Base-by-base conservation (phyloP, 2,329 filamentous ascomycete species). In the Neoascochyta sp. region DNA sequence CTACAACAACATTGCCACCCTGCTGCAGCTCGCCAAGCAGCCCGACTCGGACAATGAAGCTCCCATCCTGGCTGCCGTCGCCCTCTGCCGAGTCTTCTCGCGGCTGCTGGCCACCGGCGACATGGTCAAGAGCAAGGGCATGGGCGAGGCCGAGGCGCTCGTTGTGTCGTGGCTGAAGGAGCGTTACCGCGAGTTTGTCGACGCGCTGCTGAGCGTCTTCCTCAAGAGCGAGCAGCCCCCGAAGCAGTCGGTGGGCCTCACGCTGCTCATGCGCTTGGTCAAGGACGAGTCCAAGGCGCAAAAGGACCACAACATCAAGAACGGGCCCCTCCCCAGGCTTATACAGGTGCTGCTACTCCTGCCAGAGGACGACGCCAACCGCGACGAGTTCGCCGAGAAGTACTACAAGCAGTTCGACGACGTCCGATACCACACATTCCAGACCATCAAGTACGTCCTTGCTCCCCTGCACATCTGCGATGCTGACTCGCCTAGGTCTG, bases 51-150 rank as follows among this genome's bases (percentile, higher is more conserved):
- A 74, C 11, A 62, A 69, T 2, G 75, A 81, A 23, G 69, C 76
- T 4, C 71, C 76, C 8, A 68, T 86, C 25, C 67, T 85, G 18
- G 84, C 88, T 0, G 78, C 82, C 0, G 81, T 95, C 12, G 82
- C 89, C 2, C 71, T 95, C 26, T 95, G 88, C 62, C 78, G 89
- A 48, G 79, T 93, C 19, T 95, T 95, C 59, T 78, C 88, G 56
- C 78, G 86, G 38, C 69, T 96, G 36, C 75, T 93, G 41, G 82
- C 83, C 2, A 76, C 79, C 23, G 87, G 88, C 25, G 76, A 74
- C 39, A 67, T 96, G 54, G 70, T 74, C 13, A 76, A 78, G 58
- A 78, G 74, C 49, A 80, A 78, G 49, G 74, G 71, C 14, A 71
- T 77, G 32, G 76, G 78, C 8, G 83, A 88, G 41, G 84, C 86